Conservation (phyloP, 257 asterid genomes). For the Vinca minor region DNA sequence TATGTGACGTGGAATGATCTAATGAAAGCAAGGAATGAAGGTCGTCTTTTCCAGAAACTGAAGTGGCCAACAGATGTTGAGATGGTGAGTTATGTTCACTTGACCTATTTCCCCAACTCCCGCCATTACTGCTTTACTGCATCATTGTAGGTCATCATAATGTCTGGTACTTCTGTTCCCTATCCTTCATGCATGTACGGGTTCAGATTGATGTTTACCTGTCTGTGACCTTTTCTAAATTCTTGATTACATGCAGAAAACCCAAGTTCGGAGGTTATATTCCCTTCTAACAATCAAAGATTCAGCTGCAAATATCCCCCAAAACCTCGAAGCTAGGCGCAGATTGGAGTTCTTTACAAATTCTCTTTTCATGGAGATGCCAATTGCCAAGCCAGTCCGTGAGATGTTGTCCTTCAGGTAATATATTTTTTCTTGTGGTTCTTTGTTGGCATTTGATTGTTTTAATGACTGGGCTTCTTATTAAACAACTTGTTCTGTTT, state of each 20-base stretch:
- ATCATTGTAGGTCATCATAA: not conserved
- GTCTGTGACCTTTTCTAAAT: not conserved
- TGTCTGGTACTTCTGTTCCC: not conserved
- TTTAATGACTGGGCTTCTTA: not conserved
- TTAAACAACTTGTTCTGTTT: conserved; percentile 8
- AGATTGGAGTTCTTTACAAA: conserved; percentile 84
- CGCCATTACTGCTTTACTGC: not conserved
- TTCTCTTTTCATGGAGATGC: conserved; percentile 98
- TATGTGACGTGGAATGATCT: conserved; percentile 70
- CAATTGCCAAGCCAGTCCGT: conserved; percentile 70
- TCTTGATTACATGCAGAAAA: conserved; percentile 45
- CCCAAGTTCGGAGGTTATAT: conserved; percentile 65
- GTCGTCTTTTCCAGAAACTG: conserved; percentile 81
- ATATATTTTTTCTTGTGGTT: conserved; percentile 6
- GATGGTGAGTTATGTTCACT: conserved; percentile 40
- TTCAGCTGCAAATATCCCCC: conserved; percentile 83
- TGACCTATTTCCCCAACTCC: not conserved
- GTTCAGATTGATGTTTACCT: not conserved
- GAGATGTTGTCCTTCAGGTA: conserved; percentile 95
- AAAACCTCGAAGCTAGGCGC: conserved; percentile 89
- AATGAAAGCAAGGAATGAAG: conserved; percentile 76
- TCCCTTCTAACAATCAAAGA: conserved; percentile 83
- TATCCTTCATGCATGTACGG: not conserved
- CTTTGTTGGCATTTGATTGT: conserved; percentile 5
- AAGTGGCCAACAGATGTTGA: conserved; percentile 88